Evolutionary conservation across 2,329 filamentous ascomycete genomes (phyloP), one percentile per base, ranked within the genome.

Genomic region (Diplocarpon mali): DNA sequence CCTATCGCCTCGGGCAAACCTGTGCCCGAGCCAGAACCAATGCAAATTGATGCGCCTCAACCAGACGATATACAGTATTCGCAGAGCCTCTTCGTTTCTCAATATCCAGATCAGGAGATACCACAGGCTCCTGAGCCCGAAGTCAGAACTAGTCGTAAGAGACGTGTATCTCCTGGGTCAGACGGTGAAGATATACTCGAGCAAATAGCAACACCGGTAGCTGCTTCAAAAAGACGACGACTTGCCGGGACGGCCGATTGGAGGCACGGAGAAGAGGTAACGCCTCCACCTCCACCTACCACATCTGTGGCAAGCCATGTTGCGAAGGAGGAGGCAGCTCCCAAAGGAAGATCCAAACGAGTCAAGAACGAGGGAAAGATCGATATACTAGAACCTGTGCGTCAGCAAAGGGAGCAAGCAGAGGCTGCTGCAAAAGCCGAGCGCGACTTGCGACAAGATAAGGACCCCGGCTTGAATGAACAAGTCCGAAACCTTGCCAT

Each of bases 151-250:
- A 48, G 43, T 17, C 50, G 49, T 27, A 78, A 78, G 55, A 64
- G 75, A 17, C 60, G 58, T 2, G 66, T 67, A 3, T 65, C 68
- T 1, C 63, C 66, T 4, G 51, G 67, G 13, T 37, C 47, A 16
- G 52, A 54, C 45, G 56, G 55, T 32, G 48, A 55, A 46, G 75
- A 83, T 36, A 64, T 83, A 8, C 76, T 90, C 61, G 79, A 87
- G 12, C 71, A 74, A 16, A 74, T 95, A 44, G 78, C 89, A 1
- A 85, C 88, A 0, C 85, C 81, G 1, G 80, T 85, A 3, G 78
- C 83, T 24, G 79, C 79, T 5, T 76, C 88, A 59, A 96, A 94
- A 62, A 78, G 80, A n/a, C 80, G 83, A 16, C 79, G 82, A 20
- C 69, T 85, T 15, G 80, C 76, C 49, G 71, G 72, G 40, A 72